These are phyloP conservation scores for Ballota nigra DNA, from an alignment of 257 asterid genomes.

Conservation along the genomic window DNA sequence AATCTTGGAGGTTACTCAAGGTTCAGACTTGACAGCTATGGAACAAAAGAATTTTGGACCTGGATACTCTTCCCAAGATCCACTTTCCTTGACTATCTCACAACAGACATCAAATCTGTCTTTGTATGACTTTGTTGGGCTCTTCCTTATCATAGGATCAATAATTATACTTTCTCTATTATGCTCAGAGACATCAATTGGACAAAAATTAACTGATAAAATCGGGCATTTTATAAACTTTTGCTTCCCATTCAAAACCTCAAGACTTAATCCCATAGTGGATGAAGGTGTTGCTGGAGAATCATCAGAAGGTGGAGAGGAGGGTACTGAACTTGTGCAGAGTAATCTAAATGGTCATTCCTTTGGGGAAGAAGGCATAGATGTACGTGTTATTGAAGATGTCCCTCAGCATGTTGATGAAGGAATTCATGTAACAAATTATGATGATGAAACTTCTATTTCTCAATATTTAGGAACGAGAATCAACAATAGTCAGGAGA, in stretches of 20 bases:
- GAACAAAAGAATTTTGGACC: constrained; percentile 47
- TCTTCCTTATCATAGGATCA: constrained; percentile 47
- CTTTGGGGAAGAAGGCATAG: not conserved
- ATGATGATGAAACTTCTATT: not conserved
- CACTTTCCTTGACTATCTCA: constrained; percentile 37
- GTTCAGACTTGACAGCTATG: constrained; percentile 38
- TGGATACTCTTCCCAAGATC: constrained; percentile 42
- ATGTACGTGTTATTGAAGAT: not conserved
- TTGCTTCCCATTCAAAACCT: not conserved
- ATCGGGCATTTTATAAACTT: not conserved
- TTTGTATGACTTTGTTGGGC: constrained; percentile 52
- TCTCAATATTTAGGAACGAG: too few relatives aligned
- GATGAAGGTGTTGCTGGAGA: not conserved
- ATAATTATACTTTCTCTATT: constrained; percentile 37
- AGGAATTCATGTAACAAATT: constrained; percentile 17
- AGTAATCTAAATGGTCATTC: not conserved
- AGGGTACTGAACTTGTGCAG: not conserved
- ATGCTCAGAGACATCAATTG: constrained; percentile 42
- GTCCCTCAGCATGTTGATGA: too few relatives aligned
- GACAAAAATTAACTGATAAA: constrained; percentile 17
- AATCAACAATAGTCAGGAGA: too few relatives aligned
- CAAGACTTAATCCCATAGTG: not conserved
- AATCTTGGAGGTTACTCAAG: constrained; percentile 45
- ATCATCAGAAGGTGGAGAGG: not conserved
- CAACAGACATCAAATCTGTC: constrained; percentile 40